Base-by-base conservation (phyloP, 2,329 filamentous ascomycete genomes). In the Ascocoryne sarcoides region DNA sequence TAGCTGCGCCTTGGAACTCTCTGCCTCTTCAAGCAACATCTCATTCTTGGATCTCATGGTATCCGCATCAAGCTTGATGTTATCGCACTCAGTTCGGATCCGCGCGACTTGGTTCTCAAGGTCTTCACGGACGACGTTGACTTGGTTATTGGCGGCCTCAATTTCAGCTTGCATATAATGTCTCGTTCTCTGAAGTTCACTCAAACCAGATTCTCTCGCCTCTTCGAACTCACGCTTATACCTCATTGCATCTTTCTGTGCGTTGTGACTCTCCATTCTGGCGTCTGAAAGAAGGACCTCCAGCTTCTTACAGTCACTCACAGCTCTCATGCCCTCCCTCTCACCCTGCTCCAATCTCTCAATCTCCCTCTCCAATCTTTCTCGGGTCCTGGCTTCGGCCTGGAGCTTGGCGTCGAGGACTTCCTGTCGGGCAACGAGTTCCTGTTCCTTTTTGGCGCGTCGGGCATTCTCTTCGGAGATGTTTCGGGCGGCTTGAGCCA, bases 181-280 rank as follows among this genome's bases (percentile, higher is more conserved):
- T 44, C 84, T 83, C 10, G 82, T 85, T 34, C 86, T 82, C 60
- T 90, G 81, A 32, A 93, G 79, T 58, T 96, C 89, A 28, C 77
- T 74, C 30, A 82, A 78, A 42, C 79, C 87, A 36, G 79, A 80
- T 54, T 95, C 86, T 47, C 83, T 78, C 8, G 86, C 84, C 55
- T 94, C 85, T 44, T 87, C 76, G 53, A 90, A 84, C 55, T 95
- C 88, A 37, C 85, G 78, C 61, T 94, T 79, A 58, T 80, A 82
- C 30, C 78, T 44, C 51, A 55, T 49, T 18, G 49, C 53, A 42
- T 58, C 55, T 37, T 57, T 55, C 36, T 58, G 49, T 41, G 90
- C 73, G 32, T 47, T 40, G 54, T 83, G 71, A 54, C 84, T 85
- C 55, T 88, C 81, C 10, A 68, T 70, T 43, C 75, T 73, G 32